These are phyloP conservation scores for Yamadazyma olivae DNA, from an alignment of 805 yeast species.

Conservation along the genomic window DNA sequence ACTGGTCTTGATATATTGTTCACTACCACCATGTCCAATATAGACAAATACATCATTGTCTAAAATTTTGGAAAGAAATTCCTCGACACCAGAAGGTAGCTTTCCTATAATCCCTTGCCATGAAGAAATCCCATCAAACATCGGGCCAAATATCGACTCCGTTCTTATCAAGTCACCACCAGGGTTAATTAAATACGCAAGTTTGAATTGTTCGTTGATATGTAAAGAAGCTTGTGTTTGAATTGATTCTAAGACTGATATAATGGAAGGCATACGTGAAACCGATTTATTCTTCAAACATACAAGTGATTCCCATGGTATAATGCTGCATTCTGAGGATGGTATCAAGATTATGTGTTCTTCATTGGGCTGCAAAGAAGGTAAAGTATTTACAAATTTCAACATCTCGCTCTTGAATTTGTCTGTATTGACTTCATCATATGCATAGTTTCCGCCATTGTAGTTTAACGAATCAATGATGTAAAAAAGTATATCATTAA, in stretches of 20 bases:
- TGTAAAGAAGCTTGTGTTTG: neutral
- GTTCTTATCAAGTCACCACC: constrained; percentile 72
- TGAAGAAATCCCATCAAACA: constrained; percentile 14
- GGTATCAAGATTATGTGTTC: constrained; percentile 70
- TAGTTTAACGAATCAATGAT: constrained; percentile 57
- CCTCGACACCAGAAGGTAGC: constrained; percentile 52
- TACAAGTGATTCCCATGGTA: constrained; percentile 91
- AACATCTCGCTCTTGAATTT: constrained; percentile 45
- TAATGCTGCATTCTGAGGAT: constrained; percentile 57
- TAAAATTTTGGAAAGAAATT: constrained; percentile 43
- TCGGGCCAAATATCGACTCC: constrained; percentile 43
- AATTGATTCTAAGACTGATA: constrained; percentile 34
- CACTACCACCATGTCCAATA: constrained; percentile 98
- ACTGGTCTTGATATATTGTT: constrained; percentile 64
- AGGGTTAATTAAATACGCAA: constrained; percentile 69
- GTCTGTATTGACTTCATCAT: constrained; percentile 63
- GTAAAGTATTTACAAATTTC: neutral
- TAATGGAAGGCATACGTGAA: constrained; percentile 70
- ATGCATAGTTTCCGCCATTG: constrained; percentile 67
- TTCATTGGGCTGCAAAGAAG: too few relatives aligned
- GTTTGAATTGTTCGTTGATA: constrained; percentile 1
- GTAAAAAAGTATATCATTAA: constrained; percentile 61
- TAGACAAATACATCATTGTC: constrained; percentile 57
- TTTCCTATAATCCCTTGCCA: constrained; percentile 47
- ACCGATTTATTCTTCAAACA: constrained; percentile 53